These are phyloP conservation scores for Clausena lansium DNA, from an alignment of 345 rosid species.

Conservation along the genomic window DNA sequence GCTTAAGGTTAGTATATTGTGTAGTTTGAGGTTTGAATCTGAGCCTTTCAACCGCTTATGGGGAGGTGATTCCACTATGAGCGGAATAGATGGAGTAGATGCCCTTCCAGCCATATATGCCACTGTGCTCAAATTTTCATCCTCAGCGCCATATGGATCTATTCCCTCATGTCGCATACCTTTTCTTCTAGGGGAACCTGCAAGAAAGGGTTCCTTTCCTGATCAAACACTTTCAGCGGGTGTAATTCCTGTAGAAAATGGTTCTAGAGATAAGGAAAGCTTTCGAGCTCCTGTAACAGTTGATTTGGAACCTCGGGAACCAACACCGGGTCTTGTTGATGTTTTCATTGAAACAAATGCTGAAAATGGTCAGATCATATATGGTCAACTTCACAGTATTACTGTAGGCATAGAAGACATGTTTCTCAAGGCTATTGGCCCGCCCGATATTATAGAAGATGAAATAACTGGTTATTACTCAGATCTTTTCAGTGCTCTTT, in stretches of 20 bases:
- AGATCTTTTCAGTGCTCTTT: slow-evolving; percentile 65
- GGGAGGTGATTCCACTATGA: slow-evolving; percentile 42
- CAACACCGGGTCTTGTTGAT: slow-evolving; percentile 88
- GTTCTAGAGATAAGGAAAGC: slow-evolving; percentile 45
- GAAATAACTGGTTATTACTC: slow-evolving; percentile 53
- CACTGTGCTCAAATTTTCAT: slow-evolving; percentile 83
- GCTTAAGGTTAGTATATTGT: slow-evolving; percentile 66
- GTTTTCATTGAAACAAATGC: slow-evolving; percentile 82
- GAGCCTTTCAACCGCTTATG: slow-evolving; percentile 57
- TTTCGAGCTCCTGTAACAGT: slow-evolving; percentile 62
- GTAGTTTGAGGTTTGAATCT: slow-evolving; percentile 77
- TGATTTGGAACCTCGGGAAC: slow-evolving; percentile 79
- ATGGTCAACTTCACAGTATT: slow-evolving; percentile 71
- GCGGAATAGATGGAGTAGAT: slow-evolving; percentile 45
- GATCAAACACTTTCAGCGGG: slow-evolving; percentile 40
- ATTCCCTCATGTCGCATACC: slow-evolving; percentile 77
- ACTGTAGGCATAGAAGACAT: slow-evolving; percentile 88
- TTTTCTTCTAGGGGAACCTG: slow-evolving; percentile 79
- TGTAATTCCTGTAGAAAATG: slow-evolving; percentile 44
- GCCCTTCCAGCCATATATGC: slow-evolving; percentile 77
- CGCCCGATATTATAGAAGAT: slow-evolving; percentile 52
- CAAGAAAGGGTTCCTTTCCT: slow-evolving; percentile 25
- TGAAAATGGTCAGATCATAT: slow-evolving; percentile 75
- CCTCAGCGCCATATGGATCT: slow-evolving; percentile 82
- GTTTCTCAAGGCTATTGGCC: slow-evolving; percentile 79